Evolutionary conservation across 768 basidiomycete species (phyloP).

Genomic region (Galerina sulciceps): DNA sequence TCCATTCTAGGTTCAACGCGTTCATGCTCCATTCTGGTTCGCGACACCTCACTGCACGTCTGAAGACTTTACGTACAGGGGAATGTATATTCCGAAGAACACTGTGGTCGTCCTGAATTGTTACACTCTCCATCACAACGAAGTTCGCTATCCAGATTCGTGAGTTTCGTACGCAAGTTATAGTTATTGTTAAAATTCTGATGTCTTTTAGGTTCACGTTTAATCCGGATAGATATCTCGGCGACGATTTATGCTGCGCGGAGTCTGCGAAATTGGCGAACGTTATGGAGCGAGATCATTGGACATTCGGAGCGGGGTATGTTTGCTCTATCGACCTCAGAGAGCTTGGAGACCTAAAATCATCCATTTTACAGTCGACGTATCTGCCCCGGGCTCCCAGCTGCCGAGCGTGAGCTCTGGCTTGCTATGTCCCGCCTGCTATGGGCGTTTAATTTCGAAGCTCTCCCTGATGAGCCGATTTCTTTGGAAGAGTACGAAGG

Average conservation of each 20-base stretch:
- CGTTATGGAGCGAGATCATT: conserved; percentile 48
- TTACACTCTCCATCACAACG: conserved; percentile 38
- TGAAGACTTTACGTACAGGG: conserved; percentile 43
- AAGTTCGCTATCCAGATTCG: conserved; percentile 38
- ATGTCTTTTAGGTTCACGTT: conserved; percentile 1
- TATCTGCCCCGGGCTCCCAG: conserved; percentile 47
- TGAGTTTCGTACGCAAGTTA: conserved; percentile 21
- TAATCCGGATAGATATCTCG: conserved; percentile 46
- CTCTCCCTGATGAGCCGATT: conserved; percentile 46
- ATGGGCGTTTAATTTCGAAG: conserved; percentile 48
- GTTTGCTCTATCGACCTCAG: conserved; percentile 4
- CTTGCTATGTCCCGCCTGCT: conserved; percentile 48
- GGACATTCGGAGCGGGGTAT: conserved; percentile 53
- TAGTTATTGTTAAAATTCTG: background rate
- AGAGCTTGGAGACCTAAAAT: background rate
- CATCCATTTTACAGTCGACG: conserved; percentile 26
- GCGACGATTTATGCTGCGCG: conserved; percentile 34
- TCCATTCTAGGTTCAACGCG: conserved; percentile 34
- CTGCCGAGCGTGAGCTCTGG: conserved; percentile 50
- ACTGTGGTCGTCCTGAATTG: conserved; percentile 42
- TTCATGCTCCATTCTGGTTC: conserved; percentile 41
- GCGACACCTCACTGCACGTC: conserved; percentile 40
- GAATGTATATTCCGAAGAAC: conserved; percentile 41
- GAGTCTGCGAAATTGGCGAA: conserved; percentile 46
- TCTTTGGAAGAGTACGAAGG: conserved; percentile 53